Percentiles rank a stretch among this genome's conserved stretches.
These are phyloP conservation scores for Galerina sulciceps DNA, from an alignment of 768 basidiomycete species.

Conservation along the genomic window DNA sequence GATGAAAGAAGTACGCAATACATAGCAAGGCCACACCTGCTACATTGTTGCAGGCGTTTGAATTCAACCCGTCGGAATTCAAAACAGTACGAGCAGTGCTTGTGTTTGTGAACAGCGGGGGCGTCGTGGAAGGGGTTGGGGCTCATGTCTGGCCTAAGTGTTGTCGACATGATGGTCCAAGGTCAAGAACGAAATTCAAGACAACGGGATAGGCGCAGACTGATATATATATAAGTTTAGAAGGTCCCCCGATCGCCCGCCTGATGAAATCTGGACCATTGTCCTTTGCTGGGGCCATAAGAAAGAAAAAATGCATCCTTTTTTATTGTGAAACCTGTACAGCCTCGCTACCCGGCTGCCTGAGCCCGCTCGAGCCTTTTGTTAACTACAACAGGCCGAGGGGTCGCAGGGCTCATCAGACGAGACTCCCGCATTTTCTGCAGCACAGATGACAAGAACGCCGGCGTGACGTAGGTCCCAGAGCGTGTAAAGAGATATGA, in stretches of 20 bases:
- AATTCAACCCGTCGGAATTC: not conserved
- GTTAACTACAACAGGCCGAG: constrained; percentile 62
- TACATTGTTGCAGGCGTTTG: not conserved
- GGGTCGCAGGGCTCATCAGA: constrained; percentile 57
- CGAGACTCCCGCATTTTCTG: constrained; percentile 69
- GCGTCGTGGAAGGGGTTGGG: constrained; percentile 1
- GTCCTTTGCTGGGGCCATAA: too few relatives aligned
- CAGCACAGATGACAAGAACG: constrained; percentile 58
- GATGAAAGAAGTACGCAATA: not conserved
- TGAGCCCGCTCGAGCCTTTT: constrained; percentile 77
- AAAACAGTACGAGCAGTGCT: not conserved
- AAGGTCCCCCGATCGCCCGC: too few relatives aligned
- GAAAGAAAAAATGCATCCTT: too few relatives aligned
- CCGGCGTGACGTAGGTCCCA: constrained; percentile 80
- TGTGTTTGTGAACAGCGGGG: not conserved
- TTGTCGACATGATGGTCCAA: not conserved
- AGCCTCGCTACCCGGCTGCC: constrained; percentile 53
- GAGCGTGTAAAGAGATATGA: constrained; percentile 84
- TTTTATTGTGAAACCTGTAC: too few relatives aligned
- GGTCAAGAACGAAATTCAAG: too few relatives aligned
- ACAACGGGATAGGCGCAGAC: too few relatives aligned
- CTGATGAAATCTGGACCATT: too few relatives aligned
- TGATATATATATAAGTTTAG: too few relatives aligned
- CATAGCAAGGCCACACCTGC: not conserved
- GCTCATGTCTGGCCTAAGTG: not conserved